phyloP scores from a whole-genome alignment of 75 land plant genomes.

The Azolla pinnata region DNA sequence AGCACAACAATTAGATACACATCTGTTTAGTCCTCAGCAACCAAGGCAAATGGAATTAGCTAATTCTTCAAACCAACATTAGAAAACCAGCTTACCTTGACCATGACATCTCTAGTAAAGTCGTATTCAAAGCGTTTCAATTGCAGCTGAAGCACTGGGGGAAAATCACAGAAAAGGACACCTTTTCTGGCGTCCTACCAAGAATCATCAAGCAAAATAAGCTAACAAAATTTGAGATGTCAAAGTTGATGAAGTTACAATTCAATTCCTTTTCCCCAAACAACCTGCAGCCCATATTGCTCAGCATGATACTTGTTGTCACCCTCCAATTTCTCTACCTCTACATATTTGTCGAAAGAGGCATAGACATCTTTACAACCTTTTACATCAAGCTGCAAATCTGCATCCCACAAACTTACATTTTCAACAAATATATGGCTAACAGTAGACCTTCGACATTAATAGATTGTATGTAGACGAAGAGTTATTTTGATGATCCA shows the following conservation, averaged over 20 bases:
- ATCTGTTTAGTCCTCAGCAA: too few relatives aligned
- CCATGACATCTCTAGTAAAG: slow-evolving; percentile 81
- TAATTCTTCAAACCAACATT: too few relatives aligned
- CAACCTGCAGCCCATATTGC: slow-evolving; percentile 29
- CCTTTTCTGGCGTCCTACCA: slow-evolving; percentile 96
- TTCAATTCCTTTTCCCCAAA: too few relatives aligned
- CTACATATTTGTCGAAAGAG: slow-evolving; percentile 37
- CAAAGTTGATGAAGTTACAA: too few relatives aligned
- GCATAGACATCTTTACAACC: slow-evolving; percentile 37
- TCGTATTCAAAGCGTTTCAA: slow-evolving; percentile 90
- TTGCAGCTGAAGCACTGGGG: slow-evolving; percentile 87
- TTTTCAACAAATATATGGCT: too few relatives aligned
- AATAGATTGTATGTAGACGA: too few relatives aligned
- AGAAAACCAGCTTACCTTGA: slow-evolving; percentile 88
- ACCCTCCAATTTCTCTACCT: slow-evolving; percentile 32
- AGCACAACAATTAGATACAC: too few relatives aligned
- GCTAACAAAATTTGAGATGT: too few relatives aligned
- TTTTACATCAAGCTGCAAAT: slow-evolving; percentile 38
- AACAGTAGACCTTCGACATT: too few relatives aligned
- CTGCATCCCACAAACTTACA: slow-evolving; percentile 18
- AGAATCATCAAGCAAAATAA: too few relatives aligned
- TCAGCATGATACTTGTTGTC: slow-evolving; percentile 41
- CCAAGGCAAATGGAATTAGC: too few relatives aligned
- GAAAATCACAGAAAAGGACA: slow-evolving; percentile 76
- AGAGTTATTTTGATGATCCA: too few relatives aligned